A percentile compares a stretch with the other conserved stretches of the same genome.
These are phyloP conservation scores for Nitzschia sp. DNA, from an alignment of 108 stramenopile species.

Conservation along the genomic window DNA sequence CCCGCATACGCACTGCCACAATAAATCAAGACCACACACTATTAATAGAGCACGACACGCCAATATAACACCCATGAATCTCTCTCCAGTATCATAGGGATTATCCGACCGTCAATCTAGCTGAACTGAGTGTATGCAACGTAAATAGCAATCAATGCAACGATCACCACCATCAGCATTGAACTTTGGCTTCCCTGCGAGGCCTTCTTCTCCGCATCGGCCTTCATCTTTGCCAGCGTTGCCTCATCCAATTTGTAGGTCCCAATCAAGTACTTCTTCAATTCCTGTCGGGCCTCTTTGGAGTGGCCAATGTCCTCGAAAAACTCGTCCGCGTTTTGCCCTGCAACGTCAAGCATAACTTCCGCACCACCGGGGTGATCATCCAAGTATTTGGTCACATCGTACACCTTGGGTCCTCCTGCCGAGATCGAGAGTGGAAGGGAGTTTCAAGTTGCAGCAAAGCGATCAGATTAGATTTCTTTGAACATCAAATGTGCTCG, in stretches of 20 bases:
- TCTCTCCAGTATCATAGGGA: no score
- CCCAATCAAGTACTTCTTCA: conserved; percentile 83
- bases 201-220: conserved; percentile 53
- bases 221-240: conserved; percentile 68
- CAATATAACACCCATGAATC: no score
- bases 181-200: conserved; percentile 15
- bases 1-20: no score
- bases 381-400: conserved; percentile 95
- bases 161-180: conserved; percentile 30
- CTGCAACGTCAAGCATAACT: conserved; percentile 91
- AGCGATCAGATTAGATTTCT: no score
- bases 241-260: conserved; percentile 71
- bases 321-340: conserved; percentile 93
- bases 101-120: no score
- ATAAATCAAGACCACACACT: no score
- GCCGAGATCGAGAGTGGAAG: no score
- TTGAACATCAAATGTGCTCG: no score
- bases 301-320: conserved; percentile 99
- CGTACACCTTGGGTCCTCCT: conserved; percentile 97
- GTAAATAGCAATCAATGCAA: conserved; percentile 49
- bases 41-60: no score
- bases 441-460: no score
- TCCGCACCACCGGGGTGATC: conserved; percentile 97
- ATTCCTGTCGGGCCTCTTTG: conserved; percentile 86
- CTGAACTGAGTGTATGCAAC: conserved; percentile 45